Evolutionary conservation across 148 eudicot genomes (phyloP).

Genomic region (Salicornia ramosissima): DNA sequence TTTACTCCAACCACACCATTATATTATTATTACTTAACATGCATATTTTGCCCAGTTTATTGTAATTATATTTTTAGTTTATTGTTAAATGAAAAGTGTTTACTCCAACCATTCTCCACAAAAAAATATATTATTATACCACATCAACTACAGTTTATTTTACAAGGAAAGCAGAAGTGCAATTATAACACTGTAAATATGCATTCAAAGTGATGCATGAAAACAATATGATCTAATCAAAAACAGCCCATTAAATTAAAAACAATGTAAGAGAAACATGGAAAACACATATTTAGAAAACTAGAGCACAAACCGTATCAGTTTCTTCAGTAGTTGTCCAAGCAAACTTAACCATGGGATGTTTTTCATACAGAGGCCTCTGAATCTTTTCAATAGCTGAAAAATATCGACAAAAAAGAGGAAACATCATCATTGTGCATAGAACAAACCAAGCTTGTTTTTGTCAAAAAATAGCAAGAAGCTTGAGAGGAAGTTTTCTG

Average conservation of each 20-base stretch:
- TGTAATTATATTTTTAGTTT: neutral
- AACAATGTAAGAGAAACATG: neutral
- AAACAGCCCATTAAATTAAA: neutral
- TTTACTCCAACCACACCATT: too few species aligned
- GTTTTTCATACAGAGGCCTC: conserved; percentile 80
- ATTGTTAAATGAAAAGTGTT: too few species aligned
- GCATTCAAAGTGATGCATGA: neutral
- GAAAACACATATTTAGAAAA: neutral
- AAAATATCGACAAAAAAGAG: conserved; percentile 19
- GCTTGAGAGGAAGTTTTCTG: conserved; percentile 27
- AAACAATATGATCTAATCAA: neutral
- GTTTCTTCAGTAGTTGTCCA: conserved; percentile 82
- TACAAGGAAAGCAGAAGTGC: neutral
- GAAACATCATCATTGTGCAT: neutral
- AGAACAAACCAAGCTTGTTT: neutral
- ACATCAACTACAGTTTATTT: neutral
- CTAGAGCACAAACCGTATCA: conserved; percentile 58
- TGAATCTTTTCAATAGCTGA: conserved; percentile 68
- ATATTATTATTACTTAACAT: too few species aligned
- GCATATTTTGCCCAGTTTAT: neutral
- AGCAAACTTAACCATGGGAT: conserved; percentile 85
- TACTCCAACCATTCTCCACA: neutral
- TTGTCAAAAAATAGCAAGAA: neutral
- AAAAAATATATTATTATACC: too few species aligned
- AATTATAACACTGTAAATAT: neutral